Conservation (phyloP, 164 flowering plant species). For the Chimonanthus salicifolius region DNA sequence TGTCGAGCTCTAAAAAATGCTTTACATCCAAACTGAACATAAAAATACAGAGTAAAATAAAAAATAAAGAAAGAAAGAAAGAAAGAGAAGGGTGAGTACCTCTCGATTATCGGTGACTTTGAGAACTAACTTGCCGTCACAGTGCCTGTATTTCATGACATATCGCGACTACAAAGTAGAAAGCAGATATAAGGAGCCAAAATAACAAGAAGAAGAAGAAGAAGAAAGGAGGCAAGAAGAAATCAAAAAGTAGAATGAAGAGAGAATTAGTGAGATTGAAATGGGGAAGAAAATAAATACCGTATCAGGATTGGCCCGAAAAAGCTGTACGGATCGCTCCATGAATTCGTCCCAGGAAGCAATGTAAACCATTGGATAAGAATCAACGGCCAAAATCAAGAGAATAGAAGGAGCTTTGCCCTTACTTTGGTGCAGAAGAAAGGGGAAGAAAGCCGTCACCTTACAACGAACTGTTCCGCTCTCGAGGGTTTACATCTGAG, state of each 20-base stretch:
- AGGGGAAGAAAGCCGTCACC: too few species aligned
- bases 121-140: conserved; percentile 92
- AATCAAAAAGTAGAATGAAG: neutral
- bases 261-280: neutral
- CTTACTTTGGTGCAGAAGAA: too few species aligned
- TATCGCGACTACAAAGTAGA: conserved; percentile 53
- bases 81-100: conserved; percentile 30
- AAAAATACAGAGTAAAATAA: neutral
- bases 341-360: conserved; percentile 90
- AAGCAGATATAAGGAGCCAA: too few species aligned
- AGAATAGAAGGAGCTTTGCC: too few species aligned
- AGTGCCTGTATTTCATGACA: conserved; percentile 76
- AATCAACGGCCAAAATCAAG: too few species aligned
- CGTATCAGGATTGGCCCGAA: conserved; percentile 79
- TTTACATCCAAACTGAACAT: neutral
- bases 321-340: conserved; percentile 81
- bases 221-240: conserved; percentile 3
- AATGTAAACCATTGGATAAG: conserved; percentile 68
- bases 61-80: too few species aligned
- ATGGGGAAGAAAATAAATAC: conserved; percentile 23
- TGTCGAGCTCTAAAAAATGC: too few species aligned
- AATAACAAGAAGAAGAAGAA: neutral
- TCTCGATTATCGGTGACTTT: conserved; percentile 88
- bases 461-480: too few species aligned
- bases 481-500: too few species aligned